Conservation (phyloP, 2,329 filamentous ascomycete species). For the Arthrobotrys iridis region DNA sequence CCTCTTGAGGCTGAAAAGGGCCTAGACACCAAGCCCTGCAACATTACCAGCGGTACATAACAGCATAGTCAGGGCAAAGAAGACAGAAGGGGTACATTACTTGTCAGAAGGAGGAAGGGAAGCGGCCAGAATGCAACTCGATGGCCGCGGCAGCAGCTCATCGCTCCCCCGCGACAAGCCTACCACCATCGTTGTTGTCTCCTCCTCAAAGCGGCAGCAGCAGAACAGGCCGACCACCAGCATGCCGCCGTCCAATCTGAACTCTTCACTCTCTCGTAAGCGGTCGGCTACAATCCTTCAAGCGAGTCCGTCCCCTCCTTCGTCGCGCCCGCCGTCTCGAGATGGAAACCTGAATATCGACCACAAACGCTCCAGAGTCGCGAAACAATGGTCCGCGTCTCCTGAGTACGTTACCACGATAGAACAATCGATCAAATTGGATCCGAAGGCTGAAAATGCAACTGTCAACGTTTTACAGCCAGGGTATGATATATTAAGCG, state of each 20-base stretch:
- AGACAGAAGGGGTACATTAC: conserved; percentile 25
- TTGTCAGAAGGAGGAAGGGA: conserved; percentile 7
- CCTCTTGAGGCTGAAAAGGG: conserved; percentile 46
- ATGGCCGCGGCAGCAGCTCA: conserved; percentile 18
- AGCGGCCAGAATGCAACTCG: conserved; percentile 47
- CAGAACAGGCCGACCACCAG: conserved; percentile 11
- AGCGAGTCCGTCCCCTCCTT: conserved; percentile 44
- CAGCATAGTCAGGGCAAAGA: neutral
- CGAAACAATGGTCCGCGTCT: conserved; percentile 47
- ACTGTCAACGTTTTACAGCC: conserved; percentile 54
- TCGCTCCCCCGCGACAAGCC: conserved; percentile 26
- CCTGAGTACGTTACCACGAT: conserved; percentile 42
- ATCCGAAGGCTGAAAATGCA: conserved; percentile 54
- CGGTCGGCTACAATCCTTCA: conserved; percentile 49
- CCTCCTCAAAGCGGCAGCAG: conserved; percentile 7
- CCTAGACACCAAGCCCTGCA: conserved; percentile 31
- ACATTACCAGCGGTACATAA: neutral
- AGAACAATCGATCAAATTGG: conserved; percentile 56
- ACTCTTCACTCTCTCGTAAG: conserved; percentile 41
- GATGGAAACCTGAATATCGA: conserved; percentile 32
- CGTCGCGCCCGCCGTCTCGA: conserved; percentile 46
- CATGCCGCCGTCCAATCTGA: conserved; percentile 11
- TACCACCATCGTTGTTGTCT: conserved; percentile 22
- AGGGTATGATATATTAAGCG: conserved; percentile 48
- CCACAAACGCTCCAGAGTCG: conserved; percentile 50